Percentiles rank a stretch among this genome's conserved stretches.
Conservation (phyloP, 345 rosid genomes). For the Reutealis trisperma region DNA sequence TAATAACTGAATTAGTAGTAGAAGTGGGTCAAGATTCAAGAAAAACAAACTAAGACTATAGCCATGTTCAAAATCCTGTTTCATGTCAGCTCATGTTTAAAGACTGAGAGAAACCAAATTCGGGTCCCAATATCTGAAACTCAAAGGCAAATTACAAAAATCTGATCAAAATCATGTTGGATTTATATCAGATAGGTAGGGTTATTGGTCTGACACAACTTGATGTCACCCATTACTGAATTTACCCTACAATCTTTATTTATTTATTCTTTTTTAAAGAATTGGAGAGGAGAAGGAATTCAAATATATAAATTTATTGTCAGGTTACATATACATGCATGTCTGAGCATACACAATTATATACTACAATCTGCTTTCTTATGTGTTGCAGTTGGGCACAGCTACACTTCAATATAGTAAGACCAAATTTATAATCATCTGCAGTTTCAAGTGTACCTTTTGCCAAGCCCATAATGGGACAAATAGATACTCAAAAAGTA, state of each 20-base stretch:
- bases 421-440: too few species aligned
- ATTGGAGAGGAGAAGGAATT: too few species aligned
- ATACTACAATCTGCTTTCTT: too few species aligned
- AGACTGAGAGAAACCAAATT: background rate
- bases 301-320: too few species aligned
- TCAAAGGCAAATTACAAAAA: background rate
- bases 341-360: too few species aligned
- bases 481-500: background rate
- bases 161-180: background rate
- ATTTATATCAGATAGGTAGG: background rate
- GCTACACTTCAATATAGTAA: background rate
- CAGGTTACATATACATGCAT: too few species aligned
- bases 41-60: too few species aligned
- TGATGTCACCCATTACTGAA: slow-evolving; percentile 5
- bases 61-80: too few species aligned
- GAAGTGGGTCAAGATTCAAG: too few species aligned
- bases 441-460: background rate
- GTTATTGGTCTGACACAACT: background rate
- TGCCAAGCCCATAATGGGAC: background rate
- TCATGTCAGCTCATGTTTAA: background rate
- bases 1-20: too few species aligned
- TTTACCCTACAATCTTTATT: background rate
- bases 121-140: background rate
- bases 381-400: background rate
- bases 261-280: too few species aligned